These are phyloP conservation scores for Pharus latifolius DNA, from an alignment of 176 grass and related monocot species.

Conservation along the genomic window DNA sequence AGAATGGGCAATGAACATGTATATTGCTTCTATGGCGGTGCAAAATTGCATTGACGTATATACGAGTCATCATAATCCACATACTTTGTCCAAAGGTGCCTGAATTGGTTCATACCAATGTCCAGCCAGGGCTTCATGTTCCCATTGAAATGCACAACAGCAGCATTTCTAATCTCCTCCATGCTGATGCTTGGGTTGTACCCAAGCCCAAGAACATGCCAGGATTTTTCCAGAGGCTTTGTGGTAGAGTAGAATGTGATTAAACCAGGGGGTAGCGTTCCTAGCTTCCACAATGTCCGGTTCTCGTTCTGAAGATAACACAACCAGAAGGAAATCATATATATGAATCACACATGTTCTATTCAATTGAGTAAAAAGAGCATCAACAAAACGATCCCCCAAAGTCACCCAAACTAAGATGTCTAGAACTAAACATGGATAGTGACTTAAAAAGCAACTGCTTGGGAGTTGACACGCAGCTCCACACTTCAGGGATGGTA, in stretches of 20 bases:
- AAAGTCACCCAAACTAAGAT: background rate
- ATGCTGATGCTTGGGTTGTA: slow-evolving; percentile 98
- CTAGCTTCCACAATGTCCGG: slow-evolving; percentile 85
- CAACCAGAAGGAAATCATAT: background rate
- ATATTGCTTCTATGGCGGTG: slow-evolving; percentile 29
- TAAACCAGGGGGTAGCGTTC: slow-evolving; percentile 80
- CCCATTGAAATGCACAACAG: slow-evolving; percentile 96
- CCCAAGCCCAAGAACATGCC: slow-evolving; percentile 96
- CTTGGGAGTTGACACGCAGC: no score
- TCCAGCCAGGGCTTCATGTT: slow-evolving; percentile 99
- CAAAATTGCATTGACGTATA: slow-evolving; percentile 86
- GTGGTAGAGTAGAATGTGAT: slow-evolving; percentile 99
- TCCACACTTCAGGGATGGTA: background rate
- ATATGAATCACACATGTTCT: background rate
- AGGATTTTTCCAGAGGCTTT: slow-evolving; percentile 88
- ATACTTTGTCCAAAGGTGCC: slow-evolving; percentile 77
- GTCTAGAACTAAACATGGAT: background rate
- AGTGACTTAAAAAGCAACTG: background rate
- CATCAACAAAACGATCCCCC: background rate
- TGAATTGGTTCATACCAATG: slow-evolving; percentile 95
- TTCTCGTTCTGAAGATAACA: slow-evolving; percentile 73
- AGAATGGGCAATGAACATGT: background rate
- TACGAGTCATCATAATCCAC: slow-evolving; percentile 72
- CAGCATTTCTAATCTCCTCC: slow-evolving; percentile 94
- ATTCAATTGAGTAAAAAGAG: background rate